Conservation (phyloP, 345 rosid genomes). For the Populus euphratica region DNA sequence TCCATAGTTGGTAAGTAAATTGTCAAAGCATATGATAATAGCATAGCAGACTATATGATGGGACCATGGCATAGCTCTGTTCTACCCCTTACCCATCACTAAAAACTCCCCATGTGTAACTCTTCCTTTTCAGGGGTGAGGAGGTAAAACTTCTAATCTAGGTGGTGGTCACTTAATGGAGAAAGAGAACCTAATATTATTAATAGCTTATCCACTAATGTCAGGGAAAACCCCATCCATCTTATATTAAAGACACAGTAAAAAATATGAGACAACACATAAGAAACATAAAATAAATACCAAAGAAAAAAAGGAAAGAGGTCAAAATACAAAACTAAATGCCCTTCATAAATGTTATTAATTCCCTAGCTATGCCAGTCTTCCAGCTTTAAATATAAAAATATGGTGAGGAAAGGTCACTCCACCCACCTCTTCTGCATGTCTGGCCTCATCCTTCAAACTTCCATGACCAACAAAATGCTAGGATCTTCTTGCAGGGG, state of each 20-base stretch:
- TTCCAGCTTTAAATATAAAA: conserved; percentile 9
- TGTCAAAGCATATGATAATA: not conserved
- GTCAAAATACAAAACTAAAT: not conserved
- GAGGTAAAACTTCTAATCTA: not conserved
- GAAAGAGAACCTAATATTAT: not conserved
- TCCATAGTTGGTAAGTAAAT: not conserved
- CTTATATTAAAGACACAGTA: not conserved
- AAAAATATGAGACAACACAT: not conserved
- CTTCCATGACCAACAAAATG: conserved; percentile 12
- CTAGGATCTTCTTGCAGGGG: conserved; percentile 20
- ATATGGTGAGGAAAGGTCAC: conserved; percentile 13
- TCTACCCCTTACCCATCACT: not conserved
- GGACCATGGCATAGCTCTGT: not conserved
- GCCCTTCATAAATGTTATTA: conserved; percentile 7
- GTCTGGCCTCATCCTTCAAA: conserved; percentile 17
- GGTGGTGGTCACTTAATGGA: not conserved
- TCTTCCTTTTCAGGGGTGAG: not conserved
- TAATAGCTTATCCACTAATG: not conserved
- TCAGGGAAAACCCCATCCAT: not conserved
- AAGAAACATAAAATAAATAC: not conserved
- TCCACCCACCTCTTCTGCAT: conserved; percentile 33
- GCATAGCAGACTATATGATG: not conserved
- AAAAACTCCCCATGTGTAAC: not conserved
- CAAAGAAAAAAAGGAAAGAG: not conserved
- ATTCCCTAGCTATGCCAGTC: conserved; percentile 11